These are phyloP conservation scores for Rhododendron mucronatum DNA, from an alignment of 148 eudicot genomes.

Conservation along the genomic window DNA sequence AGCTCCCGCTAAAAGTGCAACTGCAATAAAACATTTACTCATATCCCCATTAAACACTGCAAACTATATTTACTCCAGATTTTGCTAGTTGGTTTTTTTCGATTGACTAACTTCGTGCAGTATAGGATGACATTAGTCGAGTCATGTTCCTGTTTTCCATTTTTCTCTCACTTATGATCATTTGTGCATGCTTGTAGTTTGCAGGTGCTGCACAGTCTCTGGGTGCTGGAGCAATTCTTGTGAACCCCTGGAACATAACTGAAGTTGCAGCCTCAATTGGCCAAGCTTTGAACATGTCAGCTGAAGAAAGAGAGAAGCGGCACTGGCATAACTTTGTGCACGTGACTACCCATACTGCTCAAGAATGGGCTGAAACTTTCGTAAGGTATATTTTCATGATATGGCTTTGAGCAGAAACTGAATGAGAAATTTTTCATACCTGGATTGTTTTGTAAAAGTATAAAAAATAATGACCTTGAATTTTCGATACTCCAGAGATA, in stretches of 20 bases:
- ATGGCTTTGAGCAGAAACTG: slow-evolving; percentile 2
- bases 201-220: slow-evolving; percentile 99
- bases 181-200: slow-evolving; percentile 41
- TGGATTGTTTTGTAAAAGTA: background rate
- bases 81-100: background rate
- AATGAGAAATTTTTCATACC: slow-evolving; percentile 1
- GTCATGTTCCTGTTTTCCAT: background rate
- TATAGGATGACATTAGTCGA: background rate
- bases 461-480: background rate
- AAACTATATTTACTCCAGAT: background rate
- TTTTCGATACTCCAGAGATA: background rate
- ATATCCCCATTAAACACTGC: background rate
- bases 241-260: slow-evolving; percentile 94
- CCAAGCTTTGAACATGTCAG: slow-evolving; percentile 83
- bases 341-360: slow-evolving; percentile 88
- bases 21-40: background rate
- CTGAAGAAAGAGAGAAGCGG: slow-evolving; percentile 87
- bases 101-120: background rate
- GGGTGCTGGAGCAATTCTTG: slow-evolving; percentile 94
- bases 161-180: background rate
- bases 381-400: slow-evolving; percentile 56
- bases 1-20: background rate
- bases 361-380: slow-evolving; percentile 96
- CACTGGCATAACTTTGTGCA: slow-evolving; percentile 70
- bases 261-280: slow-evolving; percentile 85